Evolutionary conservation across 306 rosid genomes (phyloP).

Genomic region (Cicer pinnatifidum): DNA sequence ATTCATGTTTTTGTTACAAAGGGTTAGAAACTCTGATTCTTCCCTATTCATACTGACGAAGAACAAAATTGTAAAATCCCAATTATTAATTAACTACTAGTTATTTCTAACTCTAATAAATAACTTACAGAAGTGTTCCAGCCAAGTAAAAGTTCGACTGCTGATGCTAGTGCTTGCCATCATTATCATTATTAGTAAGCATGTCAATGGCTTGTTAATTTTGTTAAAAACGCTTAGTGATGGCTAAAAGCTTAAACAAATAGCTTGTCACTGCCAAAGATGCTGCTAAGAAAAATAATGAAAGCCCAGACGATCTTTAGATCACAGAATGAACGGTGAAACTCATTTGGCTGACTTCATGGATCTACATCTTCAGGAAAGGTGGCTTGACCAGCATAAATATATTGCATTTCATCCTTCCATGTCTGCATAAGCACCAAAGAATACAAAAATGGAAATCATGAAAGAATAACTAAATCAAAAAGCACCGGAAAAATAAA

Average conservation of each 20-base stretch:
- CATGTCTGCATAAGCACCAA: constrained; percentile 68
- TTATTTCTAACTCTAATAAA: neutral
- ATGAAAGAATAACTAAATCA: constrained; percentile 14
- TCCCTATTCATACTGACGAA: neutral
- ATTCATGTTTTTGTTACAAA: neutral
- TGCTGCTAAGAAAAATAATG: constrained; percentile 10
- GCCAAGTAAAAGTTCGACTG: neutral
- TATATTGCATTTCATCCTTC: constrained; percentile 78
- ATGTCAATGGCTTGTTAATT: constrained; percentile 13
- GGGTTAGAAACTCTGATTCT: neutral
- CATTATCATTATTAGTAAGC: neutral
- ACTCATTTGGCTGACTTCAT: constrained; percentile 43
- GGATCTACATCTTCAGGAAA: constrained; percentile 67
- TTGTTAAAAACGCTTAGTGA: neutral
- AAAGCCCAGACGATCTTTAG: neutral
- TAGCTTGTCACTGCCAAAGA: constrained; percentile 7
- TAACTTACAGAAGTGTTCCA: constrained; percentile 1
- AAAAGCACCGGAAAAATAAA: neutral
- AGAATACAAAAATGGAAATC: constrained; percentile 21
- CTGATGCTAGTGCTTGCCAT: constrained; percentile 6
- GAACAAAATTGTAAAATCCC: neutral
- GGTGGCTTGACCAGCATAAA: constrained; percentile 56
- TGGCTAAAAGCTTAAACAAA: constrained; percentile 10
- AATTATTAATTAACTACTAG: neutral
- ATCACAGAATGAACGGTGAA: neutral